Percentiles rank a stretch among this genome's conserved stretches.
Evolutionary conservation across 306 rosid genomes (phyloP).

Genomic region (Prunus kanzakura): DNA sequence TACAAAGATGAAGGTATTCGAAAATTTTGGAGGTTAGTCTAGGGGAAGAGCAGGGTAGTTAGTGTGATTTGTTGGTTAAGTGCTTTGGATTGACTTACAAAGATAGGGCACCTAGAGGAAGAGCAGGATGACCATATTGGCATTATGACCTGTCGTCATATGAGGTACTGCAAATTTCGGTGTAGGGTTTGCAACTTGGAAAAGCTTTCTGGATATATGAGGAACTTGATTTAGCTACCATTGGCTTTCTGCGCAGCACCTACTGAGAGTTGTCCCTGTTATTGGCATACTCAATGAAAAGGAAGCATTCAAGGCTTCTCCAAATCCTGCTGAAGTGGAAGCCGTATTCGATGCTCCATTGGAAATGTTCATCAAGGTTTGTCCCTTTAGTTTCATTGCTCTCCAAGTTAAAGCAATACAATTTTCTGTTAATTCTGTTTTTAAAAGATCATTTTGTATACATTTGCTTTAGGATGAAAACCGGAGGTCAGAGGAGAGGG

Average conservation of each 20-base stretch:
- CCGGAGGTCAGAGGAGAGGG: slow-evolving; percentile 68
- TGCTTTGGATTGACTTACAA: neutral
- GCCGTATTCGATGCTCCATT: slow-evolving; percentile 84
- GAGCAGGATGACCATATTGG: neutral
- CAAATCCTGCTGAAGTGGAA: slow-evolving; percentile 84
- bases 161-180: neutral
- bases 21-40: neutral
- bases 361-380: slow-evolving; percentile 94
- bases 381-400: slow-evolving; percentile 9
- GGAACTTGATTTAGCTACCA: neutral
- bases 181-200: neutral
- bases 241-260: slow-evolving; percentile 52
- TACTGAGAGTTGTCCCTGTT: slow-evolving; percentile 86
- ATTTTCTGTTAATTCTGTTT: neutral
- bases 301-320: slow-evolving; percentile 64
- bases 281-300: slow-evolving; percentile 80
- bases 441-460: slow-evolving; percentile 3
- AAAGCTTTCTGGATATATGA: neutral
- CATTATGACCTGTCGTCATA: no score
- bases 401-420: neutral
- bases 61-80: neutral
- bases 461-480: slow-evolving; percentile 75
- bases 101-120: neutral
- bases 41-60: neutral
- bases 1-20: neutral